These are phyloP conservation scores for Arthrobotrys conoides DNA, from an alignment of 2,329 filamentous ascomycete genomes.

Conservation along the genomic window DNA sequence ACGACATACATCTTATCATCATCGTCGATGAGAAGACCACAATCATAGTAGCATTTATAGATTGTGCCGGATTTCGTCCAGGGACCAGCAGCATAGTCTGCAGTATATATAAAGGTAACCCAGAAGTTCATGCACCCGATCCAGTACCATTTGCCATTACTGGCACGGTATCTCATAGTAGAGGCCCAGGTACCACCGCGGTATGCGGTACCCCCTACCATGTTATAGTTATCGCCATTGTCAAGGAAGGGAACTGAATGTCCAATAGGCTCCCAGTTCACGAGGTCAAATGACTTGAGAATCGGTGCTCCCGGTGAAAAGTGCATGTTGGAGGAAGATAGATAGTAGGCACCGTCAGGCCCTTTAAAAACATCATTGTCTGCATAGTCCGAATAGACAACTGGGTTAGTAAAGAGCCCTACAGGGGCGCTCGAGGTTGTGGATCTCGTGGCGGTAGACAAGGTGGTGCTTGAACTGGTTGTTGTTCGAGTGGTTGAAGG, in stretches of 20 bases:
- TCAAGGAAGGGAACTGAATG: constrained; percentile 40
- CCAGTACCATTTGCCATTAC: constrained; percentile 72
- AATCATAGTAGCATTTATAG: constrained; percentile 73
- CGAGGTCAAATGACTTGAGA: constrained; percentile 72
- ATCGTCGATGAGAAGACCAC: constrained; percentile 73
- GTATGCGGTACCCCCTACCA: constrained; percentile 68
- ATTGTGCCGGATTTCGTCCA: constrained; percentile 68
- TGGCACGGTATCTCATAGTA: constrained; percentile 71
- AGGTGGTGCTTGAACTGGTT: constrained; percentile 11
- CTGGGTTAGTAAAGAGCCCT: constrained; percentile 68
- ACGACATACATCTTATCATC: constrained; percentile 74
- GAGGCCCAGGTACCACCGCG: constrained; percentile 73
- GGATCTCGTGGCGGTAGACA: constrained; percentile 7
- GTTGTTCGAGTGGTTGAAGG: constrained; percentile 17
- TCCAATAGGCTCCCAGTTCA: constrained; percentile 69
- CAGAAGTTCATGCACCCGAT: constrained; percentile 72
- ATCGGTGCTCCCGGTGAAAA: constrained; percentile 74
- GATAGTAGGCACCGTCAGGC: constrained; percentile 71
- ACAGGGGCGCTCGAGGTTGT: constrained; percentile 23
- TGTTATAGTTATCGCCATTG: constrained; percentile 37
- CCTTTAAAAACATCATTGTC: constrained; percentile 72
- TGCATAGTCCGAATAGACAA: constrained; percentile 72
- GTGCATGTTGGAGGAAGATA: constrained; percentile 73
- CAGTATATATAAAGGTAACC: constrained; percentile 72
- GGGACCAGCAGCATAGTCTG: constrained; percentile 67